phyloP scores from a whole-genome alignment of 331 rosid species.

The Cydonia oblonga region DNA sequence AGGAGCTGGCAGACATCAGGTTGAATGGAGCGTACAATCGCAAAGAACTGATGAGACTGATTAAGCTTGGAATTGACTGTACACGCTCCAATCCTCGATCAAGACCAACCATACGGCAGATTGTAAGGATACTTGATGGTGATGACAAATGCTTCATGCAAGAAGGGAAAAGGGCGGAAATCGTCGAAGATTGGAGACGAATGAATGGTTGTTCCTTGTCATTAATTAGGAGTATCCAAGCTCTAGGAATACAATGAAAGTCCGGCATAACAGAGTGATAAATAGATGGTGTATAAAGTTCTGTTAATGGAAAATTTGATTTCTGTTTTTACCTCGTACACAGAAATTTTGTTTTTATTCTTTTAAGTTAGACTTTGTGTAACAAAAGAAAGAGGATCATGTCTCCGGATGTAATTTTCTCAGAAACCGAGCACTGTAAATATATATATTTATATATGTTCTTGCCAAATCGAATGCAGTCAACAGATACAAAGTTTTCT shows the following conservation, averaged over 20 bases:
- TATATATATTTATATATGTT: neutral
- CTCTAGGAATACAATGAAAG: slow-evolving; percentile 81
- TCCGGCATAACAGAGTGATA: neutral
- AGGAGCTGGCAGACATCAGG: slow-evolving; percentile 50
- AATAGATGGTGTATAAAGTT: slow-evolving; percentile 1
- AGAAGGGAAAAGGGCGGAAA: slow-evolving; percentile 28
- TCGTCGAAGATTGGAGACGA: slow-evolving; percentile 54
- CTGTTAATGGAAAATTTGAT: neutral
- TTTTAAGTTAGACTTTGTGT: slow-evolving; percentile 14
- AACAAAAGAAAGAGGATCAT: slow-evolving; percentile 10
- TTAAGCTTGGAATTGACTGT: slow-evolving; percentile 53
- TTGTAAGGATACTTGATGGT: slow-evolving; percentile 60
- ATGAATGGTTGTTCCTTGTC: slow-evolving; percentile 50
- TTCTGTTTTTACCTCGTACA: neutral
- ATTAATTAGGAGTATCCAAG: slow-evolving; percentile 66
- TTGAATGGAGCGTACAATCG: slow-evolving; percentile 51
- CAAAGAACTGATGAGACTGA: slow-evolving; percentile 50
- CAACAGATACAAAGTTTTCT: neutral
- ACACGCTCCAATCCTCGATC: slow-evolving; percentile 42
- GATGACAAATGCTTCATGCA: slow-evolving; percentile 33
- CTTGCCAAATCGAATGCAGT: neutral
- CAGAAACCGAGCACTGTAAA: neutral
- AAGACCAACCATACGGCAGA: slow-evolving; percentile 68
- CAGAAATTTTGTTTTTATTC: neutral
- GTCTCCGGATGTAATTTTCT: slow-evolving; percentile 8